Base-by-base conservation (phyloP, 306 rosid genomes). In the Phaseolus lunatus region DNA sequence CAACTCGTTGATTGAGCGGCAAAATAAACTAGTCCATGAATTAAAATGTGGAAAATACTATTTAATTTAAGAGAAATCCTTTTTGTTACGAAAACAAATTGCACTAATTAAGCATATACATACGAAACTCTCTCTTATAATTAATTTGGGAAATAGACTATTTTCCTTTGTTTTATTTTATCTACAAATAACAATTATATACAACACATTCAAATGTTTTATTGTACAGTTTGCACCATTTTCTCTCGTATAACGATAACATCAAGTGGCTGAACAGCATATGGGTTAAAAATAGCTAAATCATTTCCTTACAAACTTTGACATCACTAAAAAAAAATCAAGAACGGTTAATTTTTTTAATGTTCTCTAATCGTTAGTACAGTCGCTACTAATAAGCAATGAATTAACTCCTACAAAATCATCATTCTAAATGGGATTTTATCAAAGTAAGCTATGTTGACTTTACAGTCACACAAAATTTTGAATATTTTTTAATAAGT, bases 11-110 rank as follows among this genome's bases (percentile, higher is more conserved):
- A 62, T 18, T 31, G 68, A 62, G 44, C 29, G 67, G 22, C 68
- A 62, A 61, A 61, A 23, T 61, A 29, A 61, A 61, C 67, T 16
- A 27, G 23, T 29, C 23, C n/a, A 29, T 31, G 22, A 29, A 61
- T 61, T 61, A 61, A 61, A 29, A 61, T 61, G 44, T 61, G 67
- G 9, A 61, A 61, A 61, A 15, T 61, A 31, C 67, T 12, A 29
- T 61, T 15, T 16, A n/a, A 31, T 29, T 29, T 61, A 61, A 61
- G 44, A 61, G 67, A 61, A 29, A 29, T 16, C 20, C 1, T 61
- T 39, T 29, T 61, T 61, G 23, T 15, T 61, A 58, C 43, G 22
- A 15, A 61, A 61, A 61, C 1, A 61, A 29, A 7, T 15, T 14
- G 41, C 41, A 27, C 39, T 27, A 59, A 2, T 16, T 50, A 13